phyloP scores from a whole-genome alignment of 371 early-diverging fungal species.

The Blakeslea trispora region DNA sequence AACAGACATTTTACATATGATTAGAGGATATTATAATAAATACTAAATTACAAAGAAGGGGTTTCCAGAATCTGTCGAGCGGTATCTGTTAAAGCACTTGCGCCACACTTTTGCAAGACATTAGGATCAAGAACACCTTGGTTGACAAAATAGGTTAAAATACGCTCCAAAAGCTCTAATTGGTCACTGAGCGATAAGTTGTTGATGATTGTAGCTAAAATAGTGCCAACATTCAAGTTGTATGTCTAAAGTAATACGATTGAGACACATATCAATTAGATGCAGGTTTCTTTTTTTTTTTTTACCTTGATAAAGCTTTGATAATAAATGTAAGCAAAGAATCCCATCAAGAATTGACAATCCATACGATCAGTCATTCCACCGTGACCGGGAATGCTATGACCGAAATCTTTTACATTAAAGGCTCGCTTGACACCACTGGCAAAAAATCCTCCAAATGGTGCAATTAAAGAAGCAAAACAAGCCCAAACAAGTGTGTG shows the following conservation, averaged over 20 bases:
- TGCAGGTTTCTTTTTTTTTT: slow-evolving; percentile 1
- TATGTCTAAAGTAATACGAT: slow-evolving; percentile 25
- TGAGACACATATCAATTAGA: background rate
- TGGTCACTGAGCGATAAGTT: slow-evolving; percentile 51
- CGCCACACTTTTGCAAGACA: slow-evolving; percentile 41
- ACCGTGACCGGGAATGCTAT: slow-evolving; percentile 98
- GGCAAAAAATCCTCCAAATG: slow-evolving; percentile 99
- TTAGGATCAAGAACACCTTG: slow-evolving; percentile 55
- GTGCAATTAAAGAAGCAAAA: slow-evolving; percentile 97
- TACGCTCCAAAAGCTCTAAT: slow-evolving; percentile 52
- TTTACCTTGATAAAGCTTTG: slow-evolving; percentile 81
- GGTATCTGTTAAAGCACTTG: slow-evolving; percentile 31
- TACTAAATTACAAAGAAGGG: background rate
- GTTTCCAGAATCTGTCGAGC: slow-evolving; percentile 21
- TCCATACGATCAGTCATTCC: slow-evolving; percentile 99
- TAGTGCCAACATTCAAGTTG: slow-evolving; percentile 48
- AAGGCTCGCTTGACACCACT: slow-evolving; percentile 98
- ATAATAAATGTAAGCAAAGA: slow-evolving; percentile 94
- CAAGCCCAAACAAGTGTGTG: slow-evolving; percentile 90
- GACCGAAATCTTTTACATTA: slow-evolving; percentile 98
- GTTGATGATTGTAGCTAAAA: slow-evolving; percentile 50
- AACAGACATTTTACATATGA: background rate
- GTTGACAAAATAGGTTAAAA: slow-evolving; percentile 57
- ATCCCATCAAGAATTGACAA: slow-evolving; percentile 97
- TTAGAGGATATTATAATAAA: background rate